Percentiles rank a stretch among this genome's conserved stretches.
Evolutionary conservation across 2,329 filamentous ascomycete species (phyloP).

Genomic region (Hypoxylon sp.): DNA sequence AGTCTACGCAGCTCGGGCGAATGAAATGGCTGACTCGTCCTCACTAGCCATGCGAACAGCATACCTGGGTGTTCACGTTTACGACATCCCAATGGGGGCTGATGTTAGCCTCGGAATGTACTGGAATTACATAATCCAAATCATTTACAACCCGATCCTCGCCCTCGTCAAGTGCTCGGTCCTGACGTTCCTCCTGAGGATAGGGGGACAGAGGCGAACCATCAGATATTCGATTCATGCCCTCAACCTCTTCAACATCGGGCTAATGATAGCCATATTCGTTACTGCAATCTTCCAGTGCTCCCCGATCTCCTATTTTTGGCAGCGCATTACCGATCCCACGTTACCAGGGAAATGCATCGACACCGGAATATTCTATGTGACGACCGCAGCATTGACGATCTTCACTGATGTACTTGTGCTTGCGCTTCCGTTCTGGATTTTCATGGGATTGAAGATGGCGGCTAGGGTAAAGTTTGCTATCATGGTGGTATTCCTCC

Average conservation of each 20-base stretch:
- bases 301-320: slow-evolving; percentile 48
- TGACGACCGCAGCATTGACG: slow-evolving; percentile 55
- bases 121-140: slow-evolving; percentile 50
- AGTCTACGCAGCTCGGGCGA: background rate
- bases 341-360: slow-evolving; percentile 43
- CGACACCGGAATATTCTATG: slow-evolving; percentile 42
- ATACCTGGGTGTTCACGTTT: slow-evolving; percentile 43
- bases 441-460: slow-evolving; percentile 60
- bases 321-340: slow-evolving; percentile 45
- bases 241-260: slow-evolving; percentile 50
- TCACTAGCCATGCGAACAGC: slow-evolving; percentile 42
- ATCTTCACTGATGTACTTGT: slow-evolving; percentile 60
- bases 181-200: slow-evolving; percentile 53
- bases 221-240: slow-evolving; percentile 50
- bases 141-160: slow-evolving; percentile 54
- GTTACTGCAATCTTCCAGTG: slow-evolving; percentile 54
- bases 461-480: slow-evolving; percentile 56
- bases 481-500: slow-evolving; percentile 57
- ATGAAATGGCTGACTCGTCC: slow-evolving; percentile 15
- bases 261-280: slow-evolving; percentile 51
- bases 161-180: slow-evolving; percentile 55
- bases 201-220: slow-evolving; percentile 48
- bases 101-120: slow-evolving; percentile 46
- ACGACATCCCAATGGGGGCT: slow-evolving; percentile 43
- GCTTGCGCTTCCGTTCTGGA: slow-evolving; percentile 58